Conservation (phyloP, 768 basidiomycete species). For the Lactarius psammicola region DNA sequence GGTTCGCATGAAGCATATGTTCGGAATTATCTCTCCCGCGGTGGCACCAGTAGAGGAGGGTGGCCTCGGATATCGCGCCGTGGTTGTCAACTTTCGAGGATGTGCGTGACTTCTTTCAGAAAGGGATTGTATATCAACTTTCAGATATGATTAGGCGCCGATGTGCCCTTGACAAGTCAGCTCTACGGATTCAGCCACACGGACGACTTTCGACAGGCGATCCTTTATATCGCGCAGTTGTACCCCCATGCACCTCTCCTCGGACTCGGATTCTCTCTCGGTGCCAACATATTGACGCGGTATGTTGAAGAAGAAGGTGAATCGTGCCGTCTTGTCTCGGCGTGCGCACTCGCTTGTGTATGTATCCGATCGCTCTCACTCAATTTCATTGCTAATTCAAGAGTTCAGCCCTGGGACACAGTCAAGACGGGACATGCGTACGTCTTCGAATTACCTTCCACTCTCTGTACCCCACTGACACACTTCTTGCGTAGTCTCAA, state of each 20-base stretch:
- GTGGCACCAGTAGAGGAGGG: conserved; percentile 69
- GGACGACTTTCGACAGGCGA: conserved; percentile 79
- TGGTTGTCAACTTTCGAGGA: conserved; percentile 90
- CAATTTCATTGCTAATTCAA: conserved; percentile 16
- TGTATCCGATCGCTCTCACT: conserved; percentile 35
- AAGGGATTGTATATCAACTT: background rate
- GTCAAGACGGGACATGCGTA: conserved; percentile 39
- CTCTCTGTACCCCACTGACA: conserved; percentile 14
- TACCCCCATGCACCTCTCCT: conserved; percentile 82
- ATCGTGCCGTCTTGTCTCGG: conserved; percentile 59
- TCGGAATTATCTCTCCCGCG: conserved; percentile 73
- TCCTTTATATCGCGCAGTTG: conserved; percentile 66
- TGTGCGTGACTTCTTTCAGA: conserved; percentile 48
- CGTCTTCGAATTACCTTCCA: background rate
- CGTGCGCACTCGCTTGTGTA: conserved; percentile 72
- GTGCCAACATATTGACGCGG: conserved; percentile 84
- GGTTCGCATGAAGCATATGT: conserved; percentile 91
- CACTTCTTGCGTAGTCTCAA: conserved; percentile 46
- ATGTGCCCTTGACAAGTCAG: conserved; percentile 37
- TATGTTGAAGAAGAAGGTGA: conserved; percentile 84
- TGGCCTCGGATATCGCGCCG: conserved; percentile 85
- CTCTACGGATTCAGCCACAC: conserved; percentile 88
- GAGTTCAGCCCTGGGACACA: conserved; percentile 48
- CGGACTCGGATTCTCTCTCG: conserved; percentile 90
- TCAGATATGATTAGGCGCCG: background rate